Evolutionary conservation across 345 rosid genomes (phyloP), one percentile per base, ranked within the genome.

Genomic region (Kandelia obovata): DNA sequence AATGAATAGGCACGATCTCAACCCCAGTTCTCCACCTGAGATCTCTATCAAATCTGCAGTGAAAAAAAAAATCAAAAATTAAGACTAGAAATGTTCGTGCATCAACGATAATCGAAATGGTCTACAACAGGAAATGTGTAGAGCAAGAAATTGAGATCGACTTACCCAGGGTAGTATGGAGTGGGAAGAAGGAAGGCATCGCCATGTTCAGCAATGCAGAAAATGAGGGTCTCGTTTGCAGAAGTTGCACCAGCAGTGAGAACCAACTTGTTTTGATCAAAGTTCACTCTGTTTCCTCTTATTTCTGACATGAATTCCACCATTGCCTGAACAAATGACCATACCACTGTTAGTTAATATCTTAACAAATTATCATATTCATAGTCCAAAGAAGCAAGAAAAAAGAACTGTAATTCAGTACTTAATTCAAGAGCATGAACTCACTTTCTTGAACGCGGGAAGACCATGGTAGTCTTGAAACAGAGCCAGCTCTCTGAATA

Each of bases 161-260:
- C 71, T 0, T 81, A 90, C 96, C 96, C 96, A 30, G 96, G 92
- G 37, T 89, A 89, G 75, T 89, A 89, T 68, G 96, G 96, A 21
- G 88, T 86, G 37, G 96, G 96, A 67, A 90, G 77, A 46, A 90
- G 96, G 65, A 90, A 80, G 59, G 96, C 92, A 31, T 90, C 91
- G 52, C 96, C 92, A 26, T 80, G 82, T 61, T 90, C 87, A 2
- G 92, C 92, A 5, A 90, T 86, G 64, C 96, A 90, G 53, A 88
- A 88, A 79, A 88, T 82, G 72, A 90, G 89, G 53, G 89, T 83
- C 76, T 90, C 96, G 71, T 90, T 90, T 0, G 96, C 96, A 4
- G 96, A 85, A n/a, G 96, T 90, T 53, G 96, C 88, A 75, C 96
- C 96, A 26, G 96, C 96, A 0, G 92, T 84, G 68, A 90, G 84